phyloP scores from a whole-genome alignment of 2,329 filamentous ascomycete genomes.

The Colletotrichum sp. region DNA sequence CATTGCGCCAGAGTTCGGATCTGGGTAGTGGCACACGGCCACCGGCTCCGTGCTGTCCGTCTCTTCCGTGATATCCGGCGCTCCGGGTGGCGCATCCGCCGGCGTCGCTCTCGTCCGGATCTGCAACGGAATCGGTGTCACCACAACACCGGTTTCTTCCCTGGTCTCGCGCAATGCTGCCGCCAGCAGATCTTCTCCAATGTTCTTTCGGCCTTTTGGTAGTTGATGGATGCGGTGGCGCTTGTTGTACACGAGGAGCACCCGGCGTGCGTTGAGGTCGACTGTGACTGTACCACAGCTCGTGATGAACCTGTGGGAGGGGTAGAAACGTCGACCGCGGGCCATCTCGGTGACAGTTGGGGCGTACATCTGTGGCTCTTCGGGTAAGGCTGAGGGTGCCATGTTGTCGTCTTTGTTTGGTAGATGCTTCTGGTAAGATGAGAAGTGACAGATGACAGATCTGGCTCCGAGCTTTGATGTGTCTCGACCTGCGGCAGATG shows the following conservation, averaged over 20 bases:
- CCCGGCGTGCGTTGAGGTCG: slow-evolving; percentile 36
- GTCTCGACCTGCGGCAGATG: background rate
- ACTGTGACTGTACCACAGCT: slow-evolving; percentile 54
- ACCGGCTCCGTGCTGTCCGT: background rate
- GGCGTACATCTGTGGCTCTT: slow-evolving; percentile 5
- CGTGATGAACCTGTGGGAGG: slow-evolving; percentile 47
- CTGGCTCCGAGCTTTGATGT: background rate
- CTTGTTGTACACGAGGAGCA: slow-evolving; percentile 49
- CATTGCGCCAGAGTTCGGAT: slow-evolving; percentile 32
- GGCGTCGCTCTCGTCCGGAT: slow-evolving; percentile 50
- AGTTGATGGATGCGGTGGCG: slow-evolving; percentile 49
- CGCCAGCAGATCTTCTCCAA: slow-evolving; percentile 45
- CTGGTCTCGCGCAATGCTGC: slow-evolving; percentile 51
- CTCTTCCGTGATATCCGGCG: slow-evolving; percentile 27
- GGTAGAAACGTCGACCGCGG: slow-evolving; percentile 33
- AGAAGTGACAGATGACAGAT: background rate
- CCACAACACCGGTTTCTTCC: slow-evolving; percentile 52
- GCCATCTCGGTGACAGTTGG: slow-evolving; percentile 11
- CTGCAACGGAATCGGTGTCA: slow-evolving; percentile 40
- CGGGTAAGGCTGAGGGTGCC: slow-evolving; percentile 10
- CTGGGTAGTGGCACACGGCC: background rate
- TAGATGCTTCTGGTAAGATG: background rate
- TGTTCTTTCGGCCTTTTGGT: slow-evolving; percentile 54
- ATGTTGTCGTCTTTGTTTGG: background rate
- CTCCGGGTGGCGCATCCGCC: background rate